phyloP scores from a whole-genome alignment of 2,329 filamentous ascomycete species.

The Celoporthe dispersa region DNA sequence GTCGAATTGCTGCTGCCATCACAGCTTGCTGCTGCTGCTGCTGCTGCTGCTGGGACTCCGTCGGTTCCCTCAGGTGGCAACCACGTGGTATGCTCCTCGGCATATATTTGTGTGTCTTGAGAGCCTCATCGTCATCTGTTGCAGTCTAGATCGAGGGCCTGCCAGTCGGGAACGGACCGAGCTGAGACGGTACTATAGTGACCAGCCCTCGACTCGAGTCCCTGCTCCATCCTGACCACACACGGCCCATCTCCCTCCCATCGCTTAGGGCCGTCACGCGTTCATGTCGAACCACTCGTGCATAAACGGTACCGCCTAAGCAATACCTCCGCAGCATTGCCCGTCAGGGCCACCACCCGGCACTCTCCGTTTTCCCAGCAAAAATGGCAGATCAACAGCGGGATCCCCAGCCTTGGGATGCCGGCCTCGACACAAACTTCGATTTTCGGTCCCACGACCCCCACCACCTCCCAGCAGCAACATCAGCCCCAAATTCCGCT shows the following conservation, averaged over 20 bases:
- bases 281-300: conserved; percentile 42
- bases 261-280: conserved; percentile 35
- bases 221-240: conserved; percentile 16
- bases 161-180: conserved; percentile 21
- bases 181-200: conserved; percentile 3
- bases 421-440: conserved; percentile 27
- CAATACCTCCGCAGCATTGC: conserved; percentile 22
- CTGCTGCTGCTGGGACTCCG: neutral
- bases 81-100: neutral
- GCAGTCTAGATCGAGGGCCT: neutral
- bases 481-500: conserved; percentile 23
- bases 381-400: conserved; percentile 39
- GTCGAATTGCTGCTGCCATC: neutral
- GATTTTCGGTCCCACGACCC: conserved; percentile 26
- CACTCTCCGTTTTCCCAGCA: conserved; percentile 26
- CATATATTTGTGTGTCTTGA: conserved; percentile 4
- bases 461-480: conserved; percentile 19
- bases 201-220: conserved; percentile 7
- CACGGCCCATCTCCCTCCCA: conserved; percentile 32
- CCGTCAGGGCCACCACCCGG: conserved; percentile 9
- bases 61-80: neutral
- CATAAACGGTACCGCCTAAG: conserved; percentile 40
- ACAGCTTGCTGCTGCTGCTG: too few relatives aligned
- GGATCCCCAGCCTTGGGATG: conserved; percentile 28
- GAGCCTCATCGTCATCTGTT: conserved; percentile 5